Evolutionary conservation across 176 grass and related monocot genomes (phyloP).

Genomic region (Dendrocalamus sinicus): DNA sequence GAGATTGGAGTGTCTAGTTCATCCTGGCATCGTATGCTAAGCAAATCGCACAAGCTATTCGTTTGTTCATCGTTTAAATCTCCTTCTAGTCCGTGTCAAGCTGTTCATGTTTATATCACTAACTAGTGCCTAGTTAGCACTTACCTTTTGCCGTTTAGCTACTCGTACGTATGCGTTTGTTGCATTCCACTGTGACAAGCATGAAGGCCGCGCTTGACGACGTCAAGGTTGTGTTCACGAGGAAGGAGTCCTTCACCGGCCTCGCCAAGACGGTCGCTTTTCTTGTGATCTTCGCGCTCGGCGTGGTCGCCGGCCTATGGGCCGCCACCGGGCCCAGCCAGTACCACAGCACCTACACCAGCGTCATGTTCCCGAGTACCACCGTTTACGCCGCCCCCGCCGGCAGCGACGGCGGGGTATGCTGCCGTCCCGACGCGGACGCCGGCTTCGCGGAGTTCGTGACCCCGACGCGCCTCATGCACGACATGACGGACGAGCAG

Average conservation of each 20-base stretch:
- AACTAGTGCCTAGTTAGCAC: not conserved
- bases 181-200: constrained; percentile 29
- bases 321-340: constrained; percentile 36
- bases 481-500: constrained; percentile 81
- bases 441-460: constrained; percentile 58
- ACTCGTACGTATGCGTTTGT: constrained; percentile 22
- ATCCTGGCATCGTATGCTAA: constrained; percentile 46
- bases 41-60: constrained; percentile 35
- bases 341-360: constrained; percentile 26
- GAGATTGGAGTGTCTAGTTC: constrained; percentile 44
- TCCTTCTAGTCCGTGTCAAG: not conserved
- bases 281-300: constrained; percentile 72
- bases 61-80: constrained; percentile 31
- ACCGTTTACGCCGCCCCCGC: not conserved
- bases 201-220: constrained; percentile 54
- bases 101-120: not conserved
- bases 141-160: constrained; percentile 21
- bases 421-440: constrained; percentile 24
- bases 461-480: constrained; percentile 67
- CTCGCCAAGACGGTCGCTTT: constrained; percentile 56
- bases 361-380: constrained; percentile 42
- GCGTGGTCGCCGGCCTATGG: constrained; percentile 66
- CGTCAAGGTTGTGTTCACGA: constrained; percentile 42
- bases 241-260: constrained; percentile 55
- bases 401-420: not conserved